phyloP scores from a whole-genome alignment of 306 rosid species.

The Medicago ruthenica region DNA sequence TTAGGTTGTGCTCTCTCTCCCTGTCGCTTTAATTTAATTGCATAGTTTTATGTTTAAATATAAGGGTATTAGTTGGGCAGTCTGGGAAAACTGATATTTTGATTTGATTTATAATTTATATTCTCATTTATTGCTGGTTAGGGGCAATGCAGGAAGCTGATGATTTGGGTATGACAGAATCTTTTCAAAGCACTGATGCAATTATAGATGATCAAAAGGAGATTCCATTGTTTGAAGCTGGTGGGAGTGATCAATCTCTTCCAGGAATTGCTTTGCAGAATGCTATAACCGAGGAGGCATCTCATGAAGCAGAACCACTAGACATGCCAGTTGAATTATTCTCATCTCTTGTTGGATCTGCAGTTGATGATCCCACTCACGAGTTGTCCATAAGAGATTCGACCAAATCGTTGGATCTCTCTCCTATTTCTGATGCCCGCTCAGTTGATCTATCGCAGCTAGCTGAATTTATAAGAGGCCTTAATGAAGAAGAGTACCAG shows the following conservation, averaged over 20 bases:
- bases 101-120: conserved; percentile 66
- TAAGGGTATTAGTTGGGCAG: conserved; percentile 39
- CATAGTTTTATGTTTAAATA: conserved; percentile 21
- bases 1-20: conserved; percentile 88
- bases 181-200: conserved; percentile 48
- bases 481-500: conserved; percentile 62
- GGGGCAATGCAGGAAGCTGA: conserved; percentile 93
- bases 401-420: conserved; percentile 34
- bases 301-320: conserved; percentile 47
- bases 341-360: conserved; percentile 49
- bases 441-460: conserved; percentile 61
- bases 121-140: conserved; percentile 87
- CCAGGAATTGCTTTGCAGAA: conserved; percentile 42
- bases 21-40: conserved; percentile 42
- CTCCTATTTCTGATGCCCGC: conserved; percentile 52
- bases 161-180: conserved; percentile 57
- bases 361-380: conserved; percentile 33
- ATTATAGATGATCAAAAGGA: conserved; percentile 52
- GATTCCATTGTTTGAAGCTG: conserved; percentile 43
- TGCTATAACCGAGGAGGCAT: conserved; percentile 44
- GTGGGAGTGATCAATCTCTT: conserved; percentile 47
- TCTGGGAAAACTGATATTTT: conserved; percentile 43
- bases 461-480: conserved; percentile 59
- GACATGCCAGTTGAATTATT: conserved; percentile 50
- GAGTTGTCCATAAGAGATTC: conserved; percentile 50